Conservation (phyloP, 2,329 filamentous ascomycete genomes). For the Hypoxylon sp. region DNA sequence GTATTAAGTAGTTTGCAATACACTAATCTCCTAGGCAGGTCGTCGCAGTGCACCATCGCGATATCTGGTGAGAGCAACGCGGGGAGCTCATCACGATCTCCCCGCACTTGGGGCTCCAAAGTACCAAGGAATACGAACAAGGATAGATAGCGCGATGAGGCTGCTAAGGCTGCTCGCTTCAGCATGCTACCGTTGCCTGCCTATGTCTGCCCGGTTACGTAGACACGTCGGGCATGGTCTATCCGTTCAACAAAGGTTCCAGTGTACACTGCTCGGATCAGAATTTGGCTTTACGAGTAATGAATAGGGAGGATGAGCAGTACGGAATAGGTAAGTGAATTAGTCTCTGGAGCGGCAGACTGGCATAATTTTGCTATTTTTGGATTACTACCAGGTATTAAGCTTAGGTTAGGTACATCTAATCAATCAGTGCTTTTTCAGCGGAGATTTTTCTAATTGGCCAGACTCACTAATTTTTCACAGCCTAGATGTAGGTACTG, state of each 20-base stretch:
- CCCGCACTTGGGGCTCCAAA: neutral
- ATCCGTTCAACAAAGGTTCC: neutral
- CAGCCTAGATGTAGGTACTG: too few relatives aligned
- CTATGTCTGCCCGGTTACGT: neutral
- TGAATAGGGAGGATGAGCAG: neutral
- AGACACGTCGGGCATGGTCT: neutral
- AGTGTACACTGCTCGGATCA: too few relatives aligned
- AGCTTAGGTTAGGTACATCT: too few relatives aligned
- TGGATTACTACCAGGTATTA: too few relatives aligned
- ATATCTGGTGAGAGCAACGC: neutral
- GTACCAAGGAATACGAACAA: neutral
- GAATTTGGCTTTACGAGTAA: too few relatives aligned
- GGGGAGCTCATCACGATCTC: neutral
- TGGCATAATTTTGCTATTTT: too few relatives aligned
- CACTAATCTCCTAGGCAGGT: too few relatives aligned
- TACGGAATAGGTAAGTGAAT: too few relatives aligned
- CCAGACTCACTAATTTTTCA: too few relatives aligned
- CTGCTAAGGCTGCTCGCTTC: neutral
- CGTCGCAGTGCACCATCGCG: neutral
- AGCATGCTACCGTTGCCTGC: slow-evolving; percentile 1
- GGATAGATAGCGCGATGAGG: neutral
- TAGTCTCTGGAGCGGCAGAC: too few relatives aligned
- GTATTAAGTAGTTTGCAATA: neutral
- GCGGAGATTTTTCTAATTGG: too few relatives aligned
- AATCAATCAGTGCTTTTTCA: too few relatives aligned